Conservation (phyloP, 2,329 filamentous ascomycete genomes). For the Cladosporium velox region DNA sequence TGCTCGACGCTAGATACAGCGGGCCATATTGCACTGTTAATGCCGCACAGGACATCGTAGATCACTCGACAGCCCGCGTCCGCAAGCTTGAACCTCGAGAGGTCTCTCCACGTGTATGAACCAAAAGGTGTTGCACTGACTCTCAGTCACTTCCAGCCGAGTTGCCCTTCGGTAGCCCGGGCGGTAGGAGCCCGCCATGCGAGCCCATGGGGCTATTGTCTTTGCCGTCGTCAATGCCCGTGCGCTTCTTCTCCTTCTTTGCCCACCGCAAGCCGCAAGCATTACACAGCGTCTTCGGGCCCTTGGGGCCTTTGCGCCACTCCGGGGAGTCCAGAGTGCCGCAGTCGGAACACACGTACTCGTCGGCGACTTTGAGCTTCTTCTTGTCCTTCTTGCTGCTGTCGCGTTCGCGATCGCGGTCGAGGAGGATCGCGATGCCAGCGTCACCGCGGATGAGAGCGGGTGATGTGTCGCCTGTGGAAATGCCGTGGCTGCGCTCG, state of each 20-base stretch:
- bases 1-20: background rate
- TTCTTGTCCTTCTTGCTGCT: constrained; percentile 82
- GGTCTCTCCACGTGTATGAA: background rate
- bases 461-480: constrained; percentile 79
- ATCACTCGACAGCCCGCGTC: background rate
- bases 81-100: background rate
- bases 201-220: constrained; percentile 9
- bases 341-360: constrained; percentile 95
- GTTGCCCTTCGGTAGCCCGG: constrained; percentile 8
- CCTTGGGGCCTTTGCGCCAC: constrained; percentile 91
- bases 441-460: constrained; percentile 81
- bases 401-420: constrained; percentile 75
- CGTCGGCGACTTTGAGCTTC: constrained; percentile 77
- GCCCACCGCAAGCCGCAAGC: constrained; percentile 68
- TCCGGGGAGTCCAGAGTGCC: constrained; percentile 92
- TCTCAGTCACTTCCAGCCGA: constrained; percentile 18
- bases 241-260: constrained; percentile 44
- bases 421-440: constrained; percentile 79
- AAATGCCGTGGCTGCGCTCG: constrained; percentile 83
- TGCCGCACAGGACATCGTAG: background rate
- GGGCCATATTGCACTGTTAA: background rate
- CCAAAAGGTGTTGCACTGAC: too few relatives aligned
- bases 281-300: constrained; percentile 93
- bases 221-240: constrained; percentile 20
- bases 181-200: constrained; percentile 2